These are phyloP conservation scores for Phytophthora macrochlamydospora DNA, from an alignment of 352 stramenopile genomes.

Conservation along the genomic window DNA sequence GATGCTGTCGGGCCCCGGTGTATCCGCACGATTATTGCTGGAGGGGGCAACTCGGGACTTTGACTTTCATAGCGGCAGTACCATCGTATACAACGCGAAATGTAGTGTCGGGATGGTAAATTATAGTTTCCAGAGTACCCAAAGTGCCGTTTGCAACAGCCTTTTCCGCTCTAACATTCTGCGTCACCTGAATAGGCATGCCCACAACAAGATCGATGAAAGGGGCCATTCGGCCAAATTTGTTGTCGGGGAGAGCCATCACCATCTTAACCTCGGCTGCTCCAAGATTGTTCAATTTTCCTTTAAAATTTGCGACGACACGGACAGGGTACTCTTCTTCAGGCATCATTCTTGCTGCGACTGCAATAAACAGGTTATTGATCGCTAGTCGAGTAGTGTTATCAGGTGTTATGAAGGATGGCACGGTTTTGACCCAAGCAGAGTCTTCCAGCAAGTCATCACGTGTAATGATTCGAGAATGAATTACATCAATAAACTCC, in stretches of 20 bases:
- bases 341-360: neutral
- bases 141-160: slow-evolving; percentile 7
- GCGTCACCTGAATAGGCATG: slow-evolving; percentile 20
- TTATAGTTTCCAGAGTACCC: neutral
- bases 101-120: neutral
- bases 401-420: neutral
- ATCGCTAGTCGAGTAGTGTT: slow-evolving; percentile 3
- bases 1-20: neutral
- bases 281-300: neutral
- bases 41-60: slow-evolving; percentile 4
- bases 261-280: neutral
- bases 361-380: slow-evolving; percentile 2
- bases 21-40: neutral
- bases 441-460: no score
- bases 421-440: neutral
- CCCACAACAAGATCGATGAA: slow-evolving; percentile 13
- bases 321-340: neutral
- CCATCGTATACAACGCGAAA: slow-evolving; percentile 2
- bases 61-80: neutral
- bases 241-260: neutral
- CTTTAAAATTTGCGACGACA: slow-evolving; percentile 2
- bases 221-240: slow-evolving; percentile 11
- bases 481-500: neutral
- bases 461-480: neutral
- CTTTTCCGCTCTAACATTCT: slow-evolving; percentile 11